Evolutionary conservation across 169 alveolate genomes (phyloP).

Genomic region (Cryptosporidium viatorum): DNA sequence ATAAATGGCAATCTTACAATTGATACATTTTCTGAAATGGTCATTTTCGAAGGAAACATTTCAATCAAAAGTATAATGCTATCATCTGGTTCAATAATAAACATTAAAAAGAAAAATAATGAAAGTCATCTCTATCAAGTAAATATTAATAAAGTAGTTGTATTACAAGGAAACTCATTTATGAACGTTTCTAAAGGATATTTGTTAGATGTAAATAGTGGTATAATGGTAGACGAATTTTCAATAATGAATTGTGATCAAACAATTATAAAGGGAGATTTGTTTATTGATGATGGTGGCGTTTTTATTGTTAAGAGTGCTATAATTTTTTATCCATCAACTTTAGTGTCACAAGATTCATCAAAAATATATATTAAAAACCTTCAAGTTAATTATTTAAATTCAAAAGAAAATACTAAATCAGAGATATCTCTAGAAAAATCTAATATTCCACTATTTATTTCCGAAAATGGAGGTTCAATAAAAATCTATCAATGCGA

Average conservation of each 20-base stretch:
- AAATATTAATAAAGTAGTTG: constrained; percentile 5
- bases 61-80: background rate
- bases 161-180: constrained; percentile 61
- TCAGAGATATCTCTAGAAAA: background rate
- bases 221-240: constrained; percentile 57
- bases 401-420: background rate
- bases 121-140: background rate
- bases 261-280: constrained; percentile 7
- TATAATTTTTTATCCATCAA: background rate
- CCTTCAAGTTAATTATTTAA: background rate
- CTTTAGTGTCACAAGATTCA: constrained; percentile 50
- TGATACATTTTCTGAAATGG: constrained; percentile 45
- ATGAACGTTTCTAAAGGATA: constrained; percentile 17
- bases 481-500: constrained; percentile 15
- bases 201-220: constrained; percentile 24
- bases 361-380: constrained; percentile 19
- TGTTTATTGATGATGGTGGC: constrained; percentile 69
- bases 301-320: constrained; percentile 8
- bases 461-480: constrained; percentile 57
- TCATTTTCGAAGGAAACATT: background rate
- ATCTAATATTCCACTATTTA: constrained; percentile 3
- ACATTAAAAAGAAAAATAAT: background rate
- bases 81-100: constrained; percentile 33
- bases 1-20: constrained; percentile 50
- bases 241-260: constrained; percentile 34